A percentile compares a stretch with the other conserved stretches of the same genome.
These are phyloP conservation scores for Starmerella apicola DNA, from an alignment of 805 yeast species.

Conservation along the genomic window DNA sequence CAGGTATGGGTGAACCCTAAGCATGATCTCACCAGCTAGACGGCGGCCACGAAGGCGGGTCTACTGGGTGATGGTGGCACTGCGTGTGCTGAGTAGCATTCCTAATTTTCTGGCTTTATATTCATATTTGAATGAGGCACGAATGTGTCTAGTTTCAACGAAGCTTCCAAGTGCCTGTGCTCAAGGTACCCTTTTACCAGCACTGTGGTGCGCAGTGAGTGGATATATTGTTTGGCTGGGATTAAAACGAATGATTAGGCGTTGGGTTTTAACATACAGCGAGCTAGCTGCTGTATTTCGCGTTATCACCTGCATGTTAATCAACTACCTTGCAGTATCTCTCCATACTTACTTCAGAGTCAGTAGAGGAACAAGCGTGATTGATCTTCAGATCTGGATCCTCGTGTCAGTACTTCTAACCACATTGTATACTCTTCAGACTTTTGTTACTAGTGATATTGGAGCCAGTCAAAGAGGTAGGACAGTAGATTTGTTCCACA, in stretches of 20 bases:
- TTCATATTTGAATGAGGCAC: constrained; percentile 29
- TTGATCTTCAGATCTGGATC: constrained; percentile 79
- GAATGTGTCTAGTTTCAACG: constrained; percentile 14
- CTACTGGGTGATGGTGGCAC: constrained; percentile 15
- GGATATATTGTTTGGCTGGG: constrained; percentile 74
- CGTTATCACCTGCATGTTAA: constrained; percentile 68
- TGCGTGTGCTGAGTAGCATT: constrained; percentile 50
- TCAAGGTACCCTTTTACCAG: constrained; percentile 19
- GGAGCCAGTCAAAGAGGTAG: constrained; percentile 15
- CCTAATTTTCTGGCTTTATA: constrained; percentile 47
- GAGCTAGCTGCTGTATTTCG: constrained; percentile 79
- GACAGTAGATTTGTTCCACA: constrained; percentile 73
- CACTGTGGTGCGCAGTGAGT: constrained; percentile 81
- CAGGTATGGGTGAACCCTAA: too few species aligned
- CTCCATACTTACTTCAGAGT: constrained; percentile 50
- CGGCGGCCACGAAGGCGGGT: constrained; percentile 17
- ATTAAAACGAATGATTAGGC: constrained; percentile 75
- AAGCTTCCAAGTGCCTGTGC: constrained; percentile 15
- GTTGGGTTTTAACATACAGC: constrained; percentile 85
- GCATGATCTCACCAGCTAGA: too few species aligned
- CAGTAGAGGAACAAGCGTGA: constrained; percentile 51
- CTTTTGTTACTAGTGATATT: constrained; percentile 63
- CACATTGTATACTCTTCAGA: constrained; percentile 67
- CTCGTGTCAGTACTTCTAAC: constrained; percentile 77
- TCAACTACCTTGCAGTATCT: constrained; percentile 59